Percentiles rank a stretch among this genome's conserved stretches.
phyloP scores from a whole-genome alignment of 2,329 filamentous ascomycete species.

The Ophiostoma novo-ulmi region DNA sequence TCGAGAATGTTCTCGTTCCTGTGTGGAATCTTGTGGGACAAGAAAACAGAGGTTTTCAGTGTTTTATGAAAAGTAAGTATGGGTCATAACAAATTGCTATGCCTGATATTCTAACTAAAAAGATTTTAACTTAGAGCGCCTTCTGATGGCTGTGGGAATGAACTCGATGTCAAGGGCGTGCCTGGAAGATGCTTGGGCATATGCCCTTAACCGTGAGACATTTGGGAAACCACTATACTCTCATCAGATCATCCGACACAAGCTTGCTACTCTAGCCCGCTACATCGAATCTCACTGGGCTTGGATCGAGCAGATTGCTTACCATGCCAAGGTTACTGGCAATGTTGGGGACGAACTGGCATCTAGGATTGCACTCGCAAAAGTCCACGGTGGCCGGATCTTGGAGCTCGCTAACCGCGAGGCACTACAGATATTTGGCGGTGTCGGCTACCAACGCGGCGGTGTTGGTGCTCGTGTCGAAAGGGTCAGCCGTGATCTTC shows the following conservation, averaged over 20 bases:
- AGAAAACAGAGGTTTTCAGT: conserved; percentile 52
- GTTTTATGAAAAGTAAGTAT: conserved; percentile 50
- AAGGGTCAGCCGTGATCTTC: conserved; percentile 49
- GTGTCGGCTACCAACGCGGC: conserved; percentile 46
- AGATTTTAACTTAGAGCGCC: conserved; percentile 55
- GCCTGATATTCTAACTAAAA: neutral
- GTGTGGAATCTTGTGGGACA: conserved; percentile 48
- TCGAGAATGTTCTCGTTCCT: conserved; percentile 53
- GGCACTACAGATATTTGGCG: conserved; percentile 51
- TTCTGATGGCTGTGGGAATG: conserved; percentile 51
- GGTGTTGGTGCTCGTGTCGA: conserved; percentile 46
- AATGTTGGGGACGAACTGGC: conserved; percentile 35
- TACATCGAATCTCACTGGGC: conserved; percentile 58
- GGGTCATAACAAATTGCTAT: neutral
- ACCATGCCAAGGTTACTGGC: conserved; percentile 41
- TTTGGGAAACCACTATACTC: conserved; percentile 55
- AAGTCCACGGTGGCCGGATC: conserved; percentile 47
- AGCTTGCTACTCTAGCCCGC: conserved; percentile 54
- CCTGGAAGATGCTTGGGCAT: conserved; percentile 47
- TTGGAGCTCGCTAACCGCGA: conserved; percentile 48
- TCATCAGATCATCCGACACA: conserved; percentile 55
- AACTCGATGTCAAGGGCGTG: conserved; percentile 55
- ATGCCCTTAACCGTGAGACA: conserved; percentile 50
- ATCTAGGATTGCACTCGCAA: conserved; percentile 35
- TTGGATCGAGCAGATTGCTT: conserved; percentile 57